These are phyloP conservation scores for Solanum ahanhuiri DNA, from an alignment of 257 asterid genomes.

Conservation along the genomic window DNA sequence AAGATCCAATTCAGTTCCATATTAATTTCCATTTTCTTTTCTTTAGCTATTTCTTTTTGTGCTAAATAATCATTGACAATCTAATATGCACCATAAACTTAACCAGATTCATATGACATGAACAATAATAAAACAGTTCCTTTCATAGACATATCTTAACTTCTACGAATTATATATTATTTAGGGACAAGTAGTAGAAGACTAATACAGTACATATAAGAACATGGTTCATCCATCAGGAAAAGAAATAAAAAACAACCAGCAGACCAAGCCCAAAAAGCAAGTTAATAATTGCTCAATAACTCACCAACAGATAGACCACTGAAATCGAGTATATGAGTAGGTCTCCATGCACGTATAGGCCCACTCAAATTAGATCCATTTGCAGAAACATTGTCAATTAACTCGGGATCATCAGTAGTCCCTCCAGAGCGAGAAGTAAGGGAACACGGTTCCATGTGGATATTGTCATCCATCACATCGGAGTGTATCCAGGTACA, in stretches of 20 bases:
- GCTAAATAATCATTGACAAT: not conserved
- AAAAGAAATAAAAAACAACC: not conserved
- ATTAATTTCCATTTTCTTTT: not conserved
- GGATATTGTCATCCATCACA: constrained; percentile 91
- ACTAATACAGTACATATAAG: not conserved
- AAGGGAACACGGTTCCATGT: constrained; percentile 40
- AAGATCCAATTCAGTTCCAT: not conserved
- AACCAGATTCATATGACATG: not conserved
- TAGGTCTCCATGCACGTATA: constrained; percentile 50
- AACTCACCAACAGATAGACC: constrained; percentile 70
- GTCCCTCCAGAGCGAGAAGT: constrained; percentile 24
- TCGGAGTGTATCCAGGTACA: constrained; percentile 93
- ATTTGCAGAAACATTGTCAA: constrained; percentile 10
- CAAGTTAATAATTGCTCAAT: constrained; percentile 1
- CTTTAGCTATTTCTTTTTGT: not conserved
- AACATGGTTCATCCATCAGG: not conserved
- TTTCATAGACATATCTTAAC: not conserved
- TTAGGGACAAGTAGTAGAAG: not conserved
- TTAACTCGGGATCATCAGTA: constrained; percentile 21
- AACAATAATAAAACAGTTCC: not conserved
- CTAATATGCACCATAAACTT: not conserved
- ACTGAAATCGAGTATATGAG: constrained; percentile 84
- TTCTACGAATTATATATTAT: not conserved
- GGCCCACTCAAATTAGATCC: constrained; percentile 16
- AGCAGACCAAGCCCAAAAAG: not conserved